Conservation (phyloP, 148 eudicot genomes). For the Amaranthus cruentus region DNA sequence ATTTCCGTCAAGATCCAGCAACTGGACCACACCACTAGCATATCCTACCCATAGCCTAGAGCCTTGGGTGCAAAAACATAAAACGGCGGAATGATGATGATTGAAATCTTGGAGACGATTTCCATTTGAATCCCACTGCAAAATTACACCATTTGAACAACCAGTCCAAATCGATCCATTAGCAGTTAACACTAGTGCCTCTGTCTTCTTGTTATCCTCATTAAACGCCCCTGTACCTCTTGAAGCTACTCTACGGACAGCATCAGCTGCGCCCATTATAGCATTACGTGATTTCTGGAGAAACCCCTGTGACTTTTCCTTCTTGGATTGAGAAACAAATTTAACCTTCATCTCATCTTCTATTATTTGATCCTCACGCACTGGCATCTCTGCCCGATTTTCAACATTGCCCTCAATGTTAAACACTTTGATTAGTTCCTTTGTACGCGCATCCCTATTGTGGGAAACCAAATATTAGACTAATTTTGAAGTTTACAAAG, state of each 20-base stretch:
- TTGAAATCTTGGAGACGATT: conserved; percentile 68
- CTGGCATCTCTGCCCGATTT: conserved; percentile 72
- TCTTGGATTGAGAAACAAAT: conserved; percentile 67
- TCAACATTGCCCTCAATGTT: conserved; percentile 84
- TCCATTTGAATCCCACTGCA: conserved; percentile 92
- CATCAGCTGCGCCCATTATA: conserved; percentile 97
- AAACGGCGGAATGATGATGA: conserved; percentile 64
- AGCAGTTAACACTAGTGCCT: conserved; percentile 63
- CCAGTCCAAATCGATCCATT: conserved; percentile 93
- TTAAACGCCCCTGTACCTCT: conserved; percentile 74
- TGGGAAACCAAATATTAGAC: neutral
- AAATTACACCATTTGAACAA: conserved; percentile 71
- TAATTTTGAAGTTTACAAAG: neutral
- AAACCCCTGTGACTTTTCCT: conserved; percentile 87
- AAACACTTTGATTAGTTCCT: conserved; percentile 85
- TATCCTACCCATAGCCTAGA: conserved; percentile 87
- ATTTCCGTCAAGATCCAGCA: conserved; percentile 83
- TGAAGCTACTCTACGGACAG: conserved; percentile 88
- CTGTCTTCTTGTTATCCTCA: conserved; percentile 83
- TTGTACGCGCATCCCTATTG: conserved; percentile 95
- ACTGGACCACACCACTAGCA: conserved; percentile 76
- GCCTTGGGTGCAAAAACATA: conserved; percentile 79
- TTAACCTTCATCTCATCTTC: conserved; percentile 85
- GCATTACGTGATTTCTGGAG: conserved; percentile 90
- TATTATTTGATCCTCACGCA: conserved; percentile 58